Evolutionary conservation across 2,329 filamentous ascomycete genomes (phyloP).

Genomic region (Microsporum canis): DNA sequence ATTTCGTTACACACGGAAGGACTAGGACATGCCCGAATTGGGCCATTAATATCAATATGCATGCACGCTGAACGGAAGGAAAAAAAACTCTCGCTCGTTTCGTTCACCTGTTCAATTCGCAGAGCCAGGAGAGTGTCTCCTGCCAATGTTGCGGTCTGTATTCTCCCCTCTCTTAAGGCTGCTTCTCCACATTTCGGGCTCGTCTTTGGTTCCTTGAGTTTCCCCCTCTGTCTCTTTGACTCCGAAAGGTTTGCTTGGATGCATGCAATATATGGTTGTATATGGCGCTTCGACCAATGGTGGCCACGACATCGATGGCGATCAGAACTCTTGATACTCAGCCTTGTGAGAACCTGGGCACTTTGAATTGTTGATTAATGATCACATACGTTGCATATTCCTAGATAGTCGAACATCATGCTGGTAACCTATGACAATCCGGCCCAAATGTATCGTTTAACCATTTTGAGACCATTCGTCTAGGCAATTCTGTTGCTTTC

Average conservation of each 20-base stretch:
- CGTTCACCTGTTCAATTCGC: not conserved
- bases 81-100: not conserved
- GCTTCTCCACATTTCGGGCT: not conserved
- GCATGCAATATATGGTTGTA: not conserved
- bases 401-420: not conserved
- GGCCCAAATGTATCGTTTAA: not conserved
- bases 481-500: not conserved
- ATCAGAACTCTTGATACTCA: slow-evolving; percentile 1
- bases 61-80: not conserved
- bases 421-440: not conserved
- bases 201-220: not conserved
- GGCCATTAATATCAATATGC: not conserved
- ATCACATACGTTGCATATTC: not conserved
- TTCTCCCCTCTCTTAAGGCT: not conserved
- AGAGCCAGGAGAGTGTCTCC: not conserved
- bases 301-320: not conserved
- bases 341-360: not conserved
- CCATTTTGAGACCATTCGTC: not conserved
- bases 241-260: not conserved
- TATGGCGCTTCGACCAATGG: not conserved
- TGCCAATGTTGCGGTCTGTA: not conserved
- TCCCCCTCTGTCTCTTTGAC: not conserved
- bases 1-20: not conserved
- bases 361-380: slow-evolving; percentile 4
- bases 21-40: not conserved